A percentile compares a stretch with the other conserved stretches of the same genome.
Evolutionary conservation across 2,329 filamentous ascomycete species (phyloP).

Genomic region (Cordyceps pruinosa): DNA sequence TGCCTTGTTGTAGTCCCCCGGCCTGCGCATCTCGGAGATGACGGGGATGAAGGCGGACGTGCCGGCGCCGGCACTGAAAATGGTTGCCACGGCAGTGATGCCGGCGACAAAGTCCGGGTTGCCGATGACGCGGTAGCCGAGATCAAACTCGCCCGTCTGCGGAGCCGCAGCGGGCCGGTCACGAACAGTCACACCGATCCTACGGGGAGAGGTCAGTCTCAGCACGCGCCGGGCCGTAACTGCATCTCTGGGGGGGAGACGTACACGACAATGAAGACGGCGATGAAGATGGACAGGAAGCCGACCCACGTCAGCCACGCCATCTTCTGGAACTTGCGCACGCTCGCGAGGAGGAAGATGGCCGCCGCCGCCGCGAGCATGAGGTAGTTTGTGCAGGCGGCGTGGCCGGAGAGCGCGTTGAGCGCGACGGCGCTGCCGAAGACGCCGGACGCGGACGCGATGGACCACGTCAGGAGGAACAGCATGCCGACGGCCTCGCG

Average conservation of each 20-base stretch:
- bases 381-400: conserved; percentile 53
- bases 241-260: conserved; percentile 14
- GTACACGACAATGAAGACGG: conserved; percentile 49
- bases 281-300: conserved; percentile 50
- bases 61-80: conserved; percentile 53
- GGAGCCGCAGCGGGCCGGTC: conserved; percentile 56
- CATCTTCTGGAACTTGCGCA: conserved; percentile 54
- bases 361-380: conserved; percentile 44
- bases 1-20: conserved; percentile 53
- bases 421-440: conserved; percentile 52
- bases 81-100: conserved; percentile 50
- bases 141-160: conserved; percentile 49
- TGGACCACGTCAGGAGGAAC: conserved; percentile 52
- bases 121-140: conserved; percentile 51
- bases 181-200: conserved; percentile 48
- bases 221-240: no score
- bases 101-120: conserved; percentile 51
- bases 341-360: conserved; percentile 42
- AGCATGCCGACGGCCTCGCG: conserved; percentile 48
- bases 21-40: conserved; percentile 57
- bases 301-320: conserved; percentile 57
- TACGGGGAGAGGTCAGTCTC: conserved; percentile 16
- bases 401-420: conserved; percentile 53
- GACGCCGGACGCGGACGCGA: conserved; percentile 51
- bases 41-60: conserved; percentile 57